These are phyloP conservation scores for Dendrobium nobile DNA, from an alignment of 106 monocot genomes.

Conservation along the genomic window DNA sequence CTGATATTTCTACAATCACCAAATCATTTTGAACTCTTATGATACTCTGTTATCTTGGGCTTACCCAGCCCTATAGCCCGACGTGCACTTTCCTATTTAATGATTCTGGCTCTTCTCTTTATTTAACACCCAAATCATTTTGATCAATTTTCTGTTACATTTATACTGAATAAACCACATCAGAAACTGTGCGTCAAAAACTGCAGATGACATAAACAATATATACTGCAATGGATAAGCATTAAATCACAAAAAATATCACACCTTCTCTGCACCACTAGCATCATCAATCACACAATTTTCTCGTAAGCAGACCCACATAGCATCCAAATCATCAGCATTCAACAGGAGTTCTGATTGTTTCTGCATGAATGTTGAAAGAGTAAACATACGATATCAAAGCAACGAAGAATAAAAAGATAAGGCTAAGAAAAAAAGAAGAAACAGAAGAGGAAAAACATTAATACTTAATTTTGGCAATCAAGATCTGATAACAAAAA, in stretches of 20 bases:
- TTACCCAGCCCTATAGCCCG: not conserved
- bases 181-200: not conserved
- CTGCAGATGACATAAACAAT: not conserved
- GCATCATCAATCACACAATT: slow-evolving; percentile 99
- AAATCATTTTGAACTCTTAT: not conserved
- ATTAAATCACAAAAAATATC: not conserved
- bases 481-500: not conserved
- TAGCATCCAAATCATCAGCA: slow-evolving; percentile 99
- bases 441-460: not conserved
- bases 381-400: not conserved
- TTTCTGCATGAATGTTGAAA: slow-evolving; percentile 50
- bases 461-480: not conserved
- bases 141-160: not conserved
- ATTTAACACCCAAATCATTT: not conserved
- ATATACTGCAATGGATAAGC: not conserved
- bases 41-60: not conserved
- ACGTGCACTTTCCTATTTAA: not conserved
- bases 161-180: not conserved
- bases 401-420: not conserved
- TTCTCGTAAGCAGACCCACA: slow-evolving; percentile 99
- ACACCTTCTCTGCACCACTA: slow-evolving; percentile 96
- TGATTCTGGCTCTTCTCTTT: not conserved
- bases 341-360: slow-evolving; percentile 96
- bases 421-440: not conserved
- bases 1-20: not conserved